Evolutionary conservation across 1,284 basidiomycete genomes (phyloP).

Genomic region (Ustilago vetiveriae): DNA sequence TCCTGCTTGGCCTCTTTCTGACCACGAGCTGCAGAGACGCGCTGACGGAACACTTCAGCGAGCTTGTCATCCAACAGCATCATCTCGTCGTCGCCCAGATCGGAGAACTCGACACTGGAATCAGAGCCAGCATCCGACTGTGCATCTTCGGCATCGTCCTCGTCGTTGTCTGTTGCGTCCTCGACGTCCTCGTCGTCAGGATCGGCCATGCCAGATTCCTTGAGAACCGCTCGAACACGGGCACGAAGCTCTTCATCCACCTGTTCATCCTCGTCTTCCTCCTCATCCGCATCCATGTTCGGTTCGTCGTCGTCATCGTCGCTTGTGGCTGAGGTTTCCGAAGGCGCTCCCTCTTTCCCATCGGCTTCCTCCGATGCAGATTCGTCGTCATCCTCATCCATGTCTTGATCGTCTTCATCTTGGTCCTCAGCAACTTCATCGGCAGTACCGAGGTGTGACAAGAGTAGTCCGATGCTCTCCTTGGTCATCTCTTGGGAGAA

Average conservation of each 20-base stretch:
- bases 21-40: conserved; percentile 71
- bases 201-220: conserved; percentile 76
- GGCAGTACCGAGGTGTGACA: conserved; percentile 66
- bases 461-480: conserved; percentile 82
- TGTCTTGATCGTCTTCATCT: conserved; percentile 29
- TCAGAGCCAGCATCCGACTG: conserved; percentile 41
- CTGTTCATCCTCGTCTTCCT: conserved; percentile 70
- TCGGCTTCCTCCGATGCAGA: conserved; percentile 19
- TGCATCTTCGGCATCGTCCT: conserved; percentile 49
- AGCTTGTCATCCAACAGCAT: conserved; percentile 93
- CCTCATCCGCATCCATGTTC: conserved; percentile 69
- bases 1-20: conserved; percentile 59
- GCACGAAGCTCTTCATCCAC: conserved; percentile 75
- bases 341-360: conserved; percentile 66
- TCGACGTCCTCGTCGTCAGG: conserved; percentile 66
- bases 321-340: conserved; percentile 50
- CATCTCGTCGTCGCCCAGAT: conserved; percentile 86
- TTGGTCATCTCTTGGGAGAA: conserved; percentile 77
- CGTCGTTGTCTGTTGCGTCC: conserved; percentile 67
- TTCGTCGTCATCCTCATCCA: conserved; percentile 37
- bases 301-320: conserved; percentile 70
- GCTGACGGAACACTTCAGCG: conserved; percentile 82
- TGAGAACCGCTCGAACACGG: conserved; percentile 81
- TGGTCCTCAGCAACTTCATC: conserved; percentile 24
- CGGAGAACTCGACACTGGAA: conserved; percentile 47